These are phyloP conservation scores for Jaltomata sinuosa DNA, from an alignment of 257 asterid genomes.

Conservation along the genomic window DNA sequence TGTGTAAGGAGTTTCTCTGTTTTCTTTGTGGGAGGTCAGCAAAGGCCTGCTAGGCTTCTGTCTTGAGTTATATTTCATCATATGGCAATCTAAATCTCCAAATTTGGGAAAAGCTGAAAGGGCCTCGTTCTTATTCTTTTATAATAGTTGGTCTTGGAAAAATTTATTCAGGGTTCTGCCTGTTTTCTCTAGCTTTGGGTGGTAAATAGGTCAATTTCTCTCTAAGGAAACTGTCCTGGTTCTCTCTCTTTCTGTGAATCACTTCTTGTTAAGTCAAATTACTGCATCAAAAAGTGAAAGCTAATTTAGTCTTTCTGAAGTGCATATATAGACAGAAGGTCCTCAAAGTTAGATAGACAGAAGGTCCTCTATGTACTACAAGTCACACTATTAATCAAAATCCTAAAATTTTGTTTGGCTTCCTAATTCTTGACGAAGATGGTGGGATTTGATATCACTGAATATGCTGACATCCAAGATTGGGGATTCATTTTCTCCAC, in stretches of 20 bases:
- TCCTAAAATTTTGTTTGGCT: too few relatives aligned
- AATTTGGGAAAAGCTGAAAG: background rate
- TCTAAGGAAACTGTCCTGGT: background rate
- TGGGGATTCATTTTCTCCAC: too few relatives aligned
- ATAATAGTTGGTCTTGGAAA: background rate
- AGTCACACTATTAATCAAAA: background rate
- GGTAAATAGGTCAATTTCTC: background rate
- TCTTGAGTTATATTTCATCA: background rate
- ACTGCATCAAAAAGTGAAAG: background rate
- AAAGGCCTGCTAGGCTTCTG: background rate
- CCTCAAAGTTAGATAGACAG: background rate
- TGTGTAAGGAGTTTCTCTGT: background rate
- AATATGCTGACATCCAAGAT: too few relatives aligned
- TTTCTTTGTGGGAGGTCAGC: background rate
- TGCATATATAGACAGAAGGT: background rate
- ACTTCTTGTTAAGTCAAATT: background rate
- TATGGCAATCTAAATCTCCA: background rate
- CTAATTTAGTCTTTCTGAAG: background rate
- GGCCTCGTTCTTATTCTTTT: background rate
- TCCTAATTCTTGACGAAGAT: too few relatives aligned
- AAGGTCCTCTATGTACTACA: background rate
- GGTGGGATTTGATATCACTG: too few relatives aligned
- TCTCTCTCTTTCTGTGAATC: background rate
- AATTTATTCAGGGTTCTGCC: too few relatives aligned
- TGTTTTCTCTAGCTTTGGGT: too few relatives aligned